These are phyloP conservation scores for Typha latifolia DNA, from an alignment of 176 grass and related monocot genomes.

Conservation along the genomic window DNA sequence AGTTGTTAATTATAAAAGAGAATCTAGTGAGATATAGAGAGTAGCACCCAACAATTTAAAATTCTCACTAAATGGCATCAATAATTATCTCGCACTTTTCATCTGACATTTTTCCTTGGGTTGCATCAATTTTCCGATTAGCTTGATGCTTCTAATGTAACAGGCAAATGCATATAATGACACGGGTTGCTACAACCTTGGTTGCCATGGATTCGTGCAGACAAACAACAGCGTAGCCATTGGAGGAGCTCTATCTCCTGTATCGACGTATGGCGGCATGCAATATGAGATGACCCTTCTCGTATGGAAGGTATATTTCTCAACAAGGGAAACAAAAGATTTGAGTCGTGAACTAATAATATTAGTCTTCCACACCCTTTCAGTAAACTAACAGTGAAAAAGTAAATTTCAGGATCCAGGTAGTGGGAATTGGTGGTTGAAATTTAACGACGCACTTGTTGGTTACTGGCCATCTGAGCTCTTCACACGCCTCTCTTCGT, in stretches of 20 bases:
- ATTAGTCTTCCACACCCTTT: too few species aligned
- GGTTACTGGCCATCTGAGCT: neutral
- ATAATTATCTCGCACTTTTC: neutral
- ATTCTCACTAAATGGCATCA: neutral
- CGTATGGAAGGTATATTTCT: neutral
- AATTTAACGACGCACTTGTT: neutral
- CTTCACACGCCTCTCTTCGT: neutral
- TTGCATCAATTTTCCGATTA: neutral
- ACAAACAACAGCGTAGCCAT: neutral
- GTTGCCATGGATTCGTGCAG: neutral
- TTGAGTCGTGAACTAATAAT: too few species aligned
- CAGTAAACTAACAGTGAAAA: neutral
- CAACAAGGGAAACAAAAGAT: neutral
- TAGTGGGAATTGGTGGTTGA: neutral
- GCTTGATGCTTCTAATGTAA: neutral
- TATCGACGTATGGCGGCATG: neutral
- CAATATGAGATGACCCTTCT: neutral
- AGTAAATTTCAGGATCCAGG: neutral
- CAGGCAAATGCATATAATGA: neutral
- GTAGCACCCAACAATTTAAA: too few species aligned
- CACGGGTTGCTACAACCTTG: neutral
- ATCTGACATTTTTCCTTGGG: neutral
- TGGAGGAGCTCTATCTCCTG: neutral
- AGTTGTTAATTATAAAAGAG: too few species aligned
- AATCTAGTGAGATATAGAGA: too few species aligned